Percentiles rank a stretch among this genome's conserved stretches.
Conservation (phyloP, 345 rosid species). For the Populus nigra region DNA sequence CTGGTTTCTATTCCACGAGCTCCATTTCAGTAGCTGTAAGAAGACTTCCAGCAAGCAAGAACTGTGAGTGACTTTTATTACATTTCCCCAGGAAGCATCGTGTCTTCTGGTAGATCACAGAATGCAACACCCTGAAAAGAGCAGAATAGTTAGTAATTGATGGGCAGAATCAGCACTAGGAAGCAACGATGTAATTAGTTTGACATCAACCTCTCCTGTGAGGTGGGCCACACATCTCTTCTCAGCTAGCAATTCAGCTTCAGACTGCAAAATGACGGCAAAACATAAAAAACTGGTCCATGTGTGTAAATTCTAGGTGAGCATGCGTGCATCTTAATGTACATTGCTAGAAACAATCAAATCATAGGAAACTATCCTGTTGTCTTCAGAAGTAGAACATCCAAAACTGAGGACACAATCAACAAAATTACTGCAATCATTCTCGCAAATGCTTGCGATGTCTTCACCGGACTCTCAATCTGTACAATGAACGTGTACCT, state of each 20-base stretch:
- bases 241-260: slow-evolving; percentile 89
- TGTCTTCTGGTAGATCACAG: slow-evolving; percentile 94
- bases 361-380: background rate
- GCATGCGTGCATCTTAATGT: no score
- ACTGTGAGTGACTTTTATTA: slow-evolving; percentile 23
- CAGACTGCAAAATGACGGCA: slow-evolving; percentile 46
- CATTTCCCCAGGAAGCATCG: slow-evolving; percentile 99
- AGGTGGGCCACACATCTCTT: slow-evolving; percentile 97
- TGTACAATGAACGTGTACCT: slow-evolving; percentile 41
- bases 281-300: background rate
- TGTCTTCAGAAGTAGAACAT: background rate
- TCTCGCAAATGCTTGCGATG: background rate
- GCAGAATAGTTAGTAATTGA: slow-evolving; percentile 7
- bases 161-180: background rate
- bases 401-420: no score
- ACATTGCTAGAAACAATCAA: no score
- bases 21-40: slow-evolving; percentile 7
- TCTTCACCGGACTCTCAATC: background rate
- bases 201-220: slow-evolving; percentile 69
- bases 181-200: background rate
- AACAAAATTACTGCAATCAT: background rate
- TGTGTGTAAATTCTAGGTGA: background rate
- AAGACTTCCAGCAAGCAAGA: slow-evolving; percentile 11
- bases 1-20: slow-evolving; percentile 5
- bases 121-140: slow-evolving; percentile 71